Percentiles rank a stretch among this genome's conserved stretches.
Evolutionary conservation across 305 asterid genomes (phyloP).

Genomic region (Ajuga reptans): DNA sequence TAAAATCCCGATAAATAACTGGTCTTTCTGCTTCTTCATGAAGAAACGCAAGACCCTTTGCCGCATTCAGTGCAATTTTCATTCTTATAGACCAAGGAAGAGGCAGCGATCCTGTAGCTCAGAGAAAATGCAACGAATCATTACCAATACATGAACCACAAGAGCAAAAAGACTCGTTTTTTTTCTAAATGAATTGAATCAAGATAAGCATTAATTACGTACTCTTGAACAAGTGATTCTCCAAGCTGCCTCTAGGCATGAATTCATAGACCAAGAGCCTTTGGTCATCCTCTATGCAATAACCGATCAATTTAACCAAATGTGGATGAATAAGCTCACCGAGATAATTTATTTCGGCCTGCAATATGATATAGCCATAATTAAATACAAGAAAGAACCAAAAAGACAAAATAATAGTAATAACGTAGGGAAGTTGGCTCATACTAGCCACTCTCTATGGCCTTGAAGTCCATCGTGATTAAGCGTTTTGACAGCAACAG

Average conservation of each 20-base stretch:
- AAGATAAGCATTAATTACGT: constrained; percentile 14
- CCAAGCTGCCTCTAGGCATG: constrained; percentile 72
- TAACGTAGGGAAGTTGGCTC: constrained; percentile 11
- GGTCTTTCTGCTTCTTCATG: constrained; percentile 87
- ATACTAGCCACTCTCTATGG: constrained; percentile 86
- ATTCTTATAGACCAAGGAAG: constrained; percentile 78
- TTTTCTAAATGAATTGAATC: neutral
- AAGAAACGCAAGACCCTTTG: constrained; percentile 82
- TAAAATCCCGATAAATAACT: constrained; percentile 74
- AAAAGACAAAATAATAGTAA: neutral
- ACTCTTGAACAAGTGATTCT: constrained; percentile 70
- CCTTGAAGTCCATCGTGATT: constrained; percentile 86
- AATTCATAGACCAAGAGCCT: constrained; percentile 63
- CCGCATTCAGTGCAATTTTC: constrained; percentile 74
- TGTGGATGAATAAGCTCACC: constrained; percentile 58
- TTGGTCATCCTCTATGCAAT: constrained; percentile 63
- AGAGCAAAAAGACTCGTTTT: neutral
- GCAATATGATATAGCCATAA: constrained; percentile 20
- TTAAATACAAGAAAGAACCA: neutral
- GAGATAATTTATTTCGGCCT: constrained; percentile 66
- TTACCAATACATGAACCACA: neutral
- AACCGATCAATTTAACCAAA: constrained; percentile 63
- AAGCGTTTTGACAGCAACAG: constrained; percentile 80
- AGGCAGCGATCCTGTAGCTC: constrained; percentile 52
- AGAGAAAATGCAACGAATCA: constrained; percentile 1